Percentiles rank a stretch among this genome's conserved stretches.
phyloP scores from a whole-genome alignment of 768 basidiomycete genomes.

The Trametes gibbosa region DNA sequence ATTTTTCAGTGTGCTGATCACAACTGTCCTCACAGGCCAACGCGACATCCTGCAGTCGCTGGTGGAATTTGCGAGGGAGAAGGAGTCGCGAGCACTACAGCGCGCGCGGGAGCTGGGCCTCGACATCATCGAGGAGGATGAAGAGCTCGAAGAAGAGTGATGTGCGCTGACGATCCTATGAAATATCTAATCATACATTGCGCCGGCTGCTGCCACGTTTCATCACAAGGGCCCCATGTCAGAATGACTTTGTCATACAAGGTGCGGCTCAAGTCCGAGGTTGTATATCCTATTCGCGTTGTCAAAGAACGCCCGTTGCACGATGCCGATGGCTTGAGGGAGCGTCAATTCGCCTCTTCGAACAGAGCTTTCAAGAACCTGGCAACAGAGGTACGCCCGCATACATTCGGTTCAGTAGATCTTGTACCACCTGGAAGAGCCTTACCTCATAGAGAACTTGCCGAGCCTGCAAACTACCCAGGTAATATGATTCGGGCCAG shows the following conservation, averaged over 20 bases:
- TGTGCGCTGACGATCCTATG: background rate
- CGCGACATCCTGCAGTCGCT: slow-evolving; percentile 54
- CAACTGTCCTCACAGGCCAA: slow-evolving; percentile 44
- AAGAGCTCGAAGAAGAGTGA: slow-evolving; percentile 9
- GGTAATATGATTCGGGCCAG: slow-evolving; percentile 78
- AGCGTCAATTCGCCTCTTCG: slow-evolving; percentile 49
- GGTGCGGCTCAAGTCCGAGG: slow-evolving; percentile 42
- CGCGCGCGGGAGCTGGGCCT: slow-evolving; percentile 51
- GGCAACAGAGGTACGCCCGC: background rate
- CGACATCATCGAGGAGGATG: slow-evolving; percentile 44
- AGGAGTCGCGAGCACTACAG: slow-evolving; percentile 46
- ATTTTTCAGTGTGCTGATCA: background rate
- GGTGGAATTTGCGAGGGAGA: slow-evolving; percentile 45
- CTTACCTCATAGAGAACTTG: slow-evolving; percentile 56
- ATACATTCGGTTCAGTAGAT: too few relatives aligned
- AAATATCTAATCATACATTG: background rate
- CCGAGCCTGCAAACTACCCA: slow-evolving; percentile 64
- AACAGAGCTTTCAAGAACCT: slow-evolving; percentile 60
- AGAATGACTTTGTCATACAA: background rate
- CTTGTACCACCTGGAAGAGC: too few relatives aligned
- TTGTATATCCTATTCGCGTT: slow-evolving; percentile 66
- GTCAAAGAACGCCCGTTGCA: slow-evolving; percentile 58
- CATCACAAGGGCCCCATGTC: too few relatives aligned
- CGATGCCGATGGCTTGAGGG: slow-evolving; percentile 50
- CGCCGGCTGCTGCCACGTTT: too few relatives aligned